A percentile compares a stretch with the other conserved stretches of the same genome.
Conservation (phyloP, 228 moss, liverwort and hornwort genomes). For the Sphagnum magellanicum region DNA sequence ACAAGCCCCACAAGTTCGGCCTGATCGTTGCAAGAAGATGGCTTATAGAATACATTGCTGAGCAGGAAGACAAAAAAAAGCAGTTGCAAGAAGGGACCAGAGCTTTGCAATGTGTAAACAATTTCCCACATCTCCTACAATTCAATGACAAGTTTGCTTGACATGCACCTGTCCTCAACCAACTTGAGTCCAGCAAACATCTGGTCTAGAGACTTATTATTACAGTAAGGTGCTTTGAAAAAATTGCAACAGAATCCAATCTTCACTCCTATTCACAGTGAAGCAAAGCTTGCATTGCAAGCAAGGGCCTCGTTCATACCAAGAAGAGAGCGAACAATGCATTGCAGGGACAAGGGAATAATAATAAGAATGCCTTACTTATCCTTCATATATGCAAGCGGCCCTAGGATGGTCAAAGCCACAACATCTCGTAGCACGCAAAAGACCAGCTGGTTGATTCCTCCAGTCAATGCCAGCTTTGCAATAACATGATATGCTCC, state of each 20-base stretch:
- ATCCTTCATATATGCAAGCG: slow-evolving; percentile 69
- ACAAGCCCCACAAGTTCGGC: too few relatives aligned
- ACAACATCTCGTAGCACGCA: slow-evolving; percentile 76
- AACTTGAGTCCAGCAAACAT: neutral
- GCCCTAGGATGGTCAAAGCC: slow-evolving; percentile 64
- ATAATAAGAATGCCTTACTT: slow-evolving; percentile 41
- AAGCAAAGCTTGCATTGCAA: too few relatives aligned
- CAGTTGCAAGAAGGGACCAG: too few relatives aligned
- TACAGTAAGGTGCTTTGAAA: neutral
- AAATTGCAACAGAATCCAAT: neutral
- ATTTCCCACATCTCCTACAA: too few relatives aligned
- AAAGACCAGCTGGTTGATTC: slow-evolving; percentile 74
- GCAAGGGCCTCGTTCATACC: too few relatives aligned
- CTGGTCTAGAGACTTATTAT: neutral
- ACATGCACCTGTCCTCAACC: too few relatives aligned
- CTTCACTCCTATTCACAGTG: neutral
- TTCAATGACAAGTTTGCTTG: too few relatives aligned
- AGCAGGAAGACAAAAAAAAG: too few relatives aligned
- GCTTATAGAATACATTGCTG: too few relatives aligned
- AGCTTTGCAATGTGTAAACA: too few relatives aligned
- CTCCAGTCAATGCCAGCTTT: slow-evolving; percentile 74
- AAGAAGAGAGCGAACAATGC: neutral
- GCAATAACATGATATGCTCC: slow-evolving; percentile 93
- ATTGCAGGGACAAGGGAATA: neutral
- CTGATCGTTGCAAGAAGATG: too few relatives aligned